phyloP scores from a whole-genome alignment of 192 early-diverging fungal genomes.

The Obelidium mucronatum region DNA sequence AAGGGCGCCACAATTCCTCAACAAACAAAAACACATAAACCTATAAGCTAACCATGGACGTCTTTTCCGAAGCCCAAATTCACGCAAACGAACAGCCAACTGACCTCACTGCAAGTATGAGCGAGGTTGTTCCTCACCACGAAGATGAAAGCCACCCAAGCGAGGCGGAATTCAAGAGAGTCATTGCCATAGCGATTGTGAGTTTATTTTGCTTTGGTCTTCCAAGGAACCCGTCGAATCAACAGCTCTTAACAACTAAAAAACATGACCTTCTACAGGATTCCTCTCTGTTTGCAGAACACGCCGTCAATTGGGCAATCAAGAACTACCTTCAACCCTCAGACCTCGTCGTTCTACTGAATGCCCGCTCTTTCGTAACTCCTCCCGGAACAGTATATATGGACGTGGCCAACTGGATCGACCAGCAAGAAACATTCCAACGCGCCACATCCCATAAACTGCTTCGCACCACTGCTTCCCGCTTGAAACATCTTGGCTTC shows the following conservation, averaged over 20 bases:
- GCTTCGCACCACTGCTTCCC: not conserved
- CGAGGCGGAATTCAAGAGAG: not conserved
- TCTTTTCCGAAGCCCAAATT: constrained; percentile 10
- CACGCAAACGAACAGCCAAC: not conserved
- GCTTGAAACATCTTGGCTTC: not conserved
- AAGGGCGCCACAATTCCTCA: no score
- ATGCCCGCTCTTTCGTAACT: constrained; percentile 30
- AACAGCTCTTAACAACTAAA: no score
- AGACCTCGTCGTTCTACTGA: constrained; percentile 49
- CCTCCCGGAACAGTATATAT: constrained; percentile 21
- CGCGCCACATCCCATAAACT: constrained; percentile 32
- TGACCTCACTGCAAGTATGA: not conserved
- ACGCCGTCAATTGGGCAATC: constrained; percentile 46
- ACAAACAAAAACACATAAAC: not conserved
- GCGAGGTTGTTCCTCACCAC: constrained; percentile 22
- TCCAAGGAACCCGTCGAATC: no score
- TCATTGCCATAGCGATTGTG: constrained; percentile 44
- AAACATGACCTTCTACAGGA: constrained; percentile 14
- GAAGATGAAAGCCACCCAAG: not conserved
- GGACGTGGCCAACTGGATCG: constrained; percentile 24
- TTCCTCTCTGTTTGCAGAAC: constrained; percentile 16
- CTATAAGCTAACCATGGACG: constrained; percentile 3
- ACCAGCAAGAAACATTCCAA: constrained; percentile 18
- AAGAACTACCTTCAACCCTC: constrained; percentile 33
- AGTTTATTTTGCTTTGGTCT: not conserved